Evolutionary conservation across 257 asterid species (phyloP), one percentile per base, ranked within the genome.

Genomic region (Salvia splendens): DNA sequence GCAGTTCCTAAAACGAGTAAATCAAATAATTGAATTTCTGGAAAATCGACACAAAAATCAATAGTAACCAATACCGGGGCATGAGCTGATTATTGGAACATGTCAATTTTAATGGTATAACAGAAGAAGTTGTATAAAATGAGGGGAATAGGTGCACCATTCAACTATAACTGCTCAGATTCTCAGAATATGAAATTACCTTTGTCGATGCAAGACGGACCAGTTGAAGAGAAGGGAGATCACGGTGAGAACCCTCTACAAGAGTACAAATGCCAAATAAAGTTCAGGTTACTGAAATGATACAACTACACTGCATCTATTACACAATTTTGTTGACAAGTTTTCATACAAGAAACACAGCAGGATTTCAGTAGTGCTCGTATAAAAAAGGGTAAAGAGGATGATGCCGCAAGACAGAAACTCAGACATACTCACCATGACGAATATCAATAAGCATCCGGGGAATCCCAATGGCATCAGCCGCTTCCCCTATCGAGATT

Each of bases 231-330:
- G 98, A 87, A 68, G 97, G 96, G 32, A 89, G 96, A 78, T 83
- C 97, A 28, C 97, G 98, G 69, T 92, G 98, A 79, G 97, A 86
- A 61, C 95, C 85, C 95, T 92, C 98, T 92, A 67, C 80, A 82
- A 69, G 76, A 64, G 65, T 64, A 49, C 35, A 68, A 43, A 67
- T 36, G 72, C 28, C 57, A 71, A 51, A 50, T 65, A 72, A 71
- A 16, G 47, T 46, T 47, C 46, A 52, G 15, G 60, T 14, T 10
- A 35, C 35, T 20, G 36, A 58, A 58, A 52, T 17, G 63, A 2
- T 52, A 60, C 16, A 58, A 12, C 15, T 8, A 47, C 2, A 16
- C 42, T n/a, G 46, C 48, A 69, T 50, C 45, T 52, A 35, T 12
- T 0, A 12, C 8, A n/a, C 8, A 12, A 46, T 46, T 40, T 40